A percentile compares a stretch with the other conserved stretches of the same genome.
phyloP scores from a whole-genome alignment of 1,139 yeast genomes.

The Torulaspora pretoriensis region DNA sequence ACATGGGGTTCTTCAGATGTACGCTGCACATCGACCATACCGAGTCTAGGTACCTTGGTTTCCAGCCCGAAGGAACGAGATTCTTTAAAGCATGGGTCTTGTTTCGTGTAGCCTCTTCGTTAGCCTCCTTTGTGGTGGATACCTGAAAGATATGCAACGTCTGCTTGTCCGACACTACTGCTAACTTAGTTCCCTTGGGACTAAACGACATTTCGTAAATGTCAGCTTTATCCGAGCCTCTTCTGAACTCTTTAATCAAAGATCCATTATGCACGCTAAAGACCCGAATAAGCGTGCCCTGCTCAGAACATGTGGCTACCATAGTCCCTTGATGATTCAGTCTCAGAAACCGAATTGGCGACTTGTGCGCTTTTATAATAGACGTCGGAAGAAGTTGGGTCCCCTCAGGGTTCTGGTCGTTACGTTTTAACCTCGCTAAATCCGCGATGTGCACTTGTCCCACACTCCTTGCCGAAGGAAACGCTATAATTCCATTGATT shows the following conservation, averaged over 20 bases:
- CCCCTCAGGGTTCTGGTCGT: conserved; percentile 68
- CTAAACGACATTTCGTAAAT: conserved; percentile 82
- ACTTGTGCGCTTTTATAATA: conserved; percentile 76
- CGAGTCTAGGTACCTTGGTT: conserved; percentile 73
- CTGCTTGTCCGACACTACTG: conserved; percentile 82
- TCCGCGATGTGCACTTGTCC: conserved; percentile 81
- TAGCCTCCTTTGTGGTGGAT: conserved; percentile 10
- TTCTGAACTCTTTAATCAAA: conserved; percentile 71
- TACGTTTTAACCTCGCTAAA: conserved; percentile 57
- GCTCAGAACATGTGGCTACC: conserved; percentile 82
- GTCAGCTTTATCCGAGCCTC: conserved; percentile 82
- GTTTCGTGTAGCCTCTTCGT: conserved; percentile 36
- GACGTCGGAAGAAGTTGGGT: conserved; percentile 37
- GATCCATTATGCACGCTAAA: conserved; percentile 75
- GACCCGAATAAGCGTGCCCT: conserved; percentile 80
- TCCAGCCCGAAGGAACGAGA: conserved; percentile 52
- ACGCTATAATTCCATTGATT: conserved; percentile 25
- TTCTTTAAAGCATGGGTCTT: conserved; percentile 65
- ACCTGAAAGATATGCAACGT: conserved; percentile 81
- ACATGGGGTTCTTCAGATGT: conserved; percentile 47
- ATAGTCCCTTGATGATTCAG: conserved; percentile 69
- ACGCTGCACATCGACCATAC: conserved; percentile 86
- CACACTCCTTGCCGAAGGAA: conserved; percentile 28
- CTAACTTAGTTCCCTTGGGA: conserved; percentile 68
- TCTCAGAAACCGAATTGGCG: conserved; percentile 61